These are phyloP conservation scores for Backusella tuberculispora DNA, from an alignment of 192 early-diverging fungal genomes.

Conservation along the genomic window DNA sequence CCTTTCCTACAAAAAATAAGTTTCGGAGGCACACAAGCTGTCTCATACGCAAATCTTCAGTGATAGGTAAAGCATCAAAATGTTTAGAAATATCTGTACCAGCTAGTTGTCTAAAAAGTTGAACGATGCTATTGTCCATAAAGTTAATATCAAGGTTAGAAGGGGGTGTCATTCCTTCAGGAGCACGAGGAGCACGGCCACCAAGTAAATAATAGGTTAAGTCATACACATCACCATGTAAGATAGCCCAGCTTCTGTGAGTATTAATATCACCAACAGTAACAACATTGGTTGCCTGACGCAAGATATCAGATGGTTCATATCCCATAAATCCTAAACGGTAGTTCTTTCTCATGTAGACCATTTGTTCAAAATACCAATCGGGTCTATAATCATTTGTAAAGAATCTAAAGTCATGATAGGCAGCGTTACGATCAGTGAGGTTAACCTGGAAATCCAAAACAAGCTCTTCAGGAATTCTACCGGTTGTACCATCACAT, in stretches of 20 bases:
- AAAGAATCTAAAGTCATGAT: conserved; percentile 78
- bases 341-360: conserved; percentile 64
- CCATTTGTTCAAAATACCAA: conserved; percentile 73
- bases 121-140: conserved; percentile 61
- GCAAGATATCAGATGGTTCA: conserved; percentile 60
- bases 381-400: conserved; percentile 66
- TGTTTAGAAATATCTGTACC: conserved; percentile 67
- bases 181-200: conserved; percentile 50
- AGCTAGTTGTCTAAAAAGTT: conserved; percentile 67
- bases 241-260: conserved; percentile 61
- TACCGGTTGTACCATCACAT: conserved; percentile 61
- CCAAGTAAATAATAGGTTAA: conserved; percentile 69
- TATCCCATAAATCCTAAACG: conserved; percentile 72
- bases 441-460: conserved; percentile 56
- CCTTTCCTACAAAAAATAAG: conserved; percentile 85
- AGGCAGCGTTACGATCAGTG: conserved; percentile 55
- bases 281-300: conserved; percentile 52
- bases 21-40: conserved; percentile 81
- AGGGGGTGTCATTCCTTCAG: conserved; percentile 45
- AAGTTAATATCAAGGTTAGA: conserved; percentile 58
- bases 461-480: conserved; percentile 52
- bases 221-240: conserved; percentile 77
- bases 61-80: conserved; percentile 64
- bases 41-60: conserved; percentile 44
- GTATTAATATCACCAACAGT: conserved; percentile 45